These are phyloP conservation scores for Albizia julibrissin DNA, from an alignment of 306 rosid genomes.

Conservation along the genomic window DNA sequence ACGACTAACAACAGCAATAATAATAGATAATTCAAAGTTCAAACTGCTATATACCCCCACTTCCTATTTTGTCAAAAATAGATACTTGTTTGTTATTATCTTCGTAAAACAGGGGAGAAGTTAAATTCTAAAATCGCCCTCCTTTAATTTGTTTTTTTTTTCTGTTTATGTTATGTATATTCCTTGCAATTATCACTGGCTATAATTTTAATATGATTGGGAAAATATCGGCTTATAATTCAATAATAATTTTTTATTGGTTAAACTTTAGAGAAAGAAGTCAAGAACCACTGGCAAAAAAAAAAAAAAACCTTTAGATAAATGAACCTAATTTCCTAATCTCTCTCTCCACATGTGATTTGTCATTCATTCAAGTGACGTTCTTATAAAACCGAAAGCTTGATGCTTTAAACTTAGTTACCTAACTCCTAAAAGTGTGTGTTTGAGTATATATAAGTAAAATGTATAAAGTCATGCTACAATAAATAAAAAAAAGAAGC, in stretches of 20 bases:
- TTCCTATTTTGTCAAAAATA: neutral
- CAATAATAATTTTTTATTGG: neutral
- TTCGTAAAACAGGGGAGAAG: neutral
- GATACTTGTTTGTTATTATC: neutral
- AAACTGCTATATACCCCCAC: slow-evolving; percentile 16
- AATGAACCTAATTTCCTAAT: neutral
- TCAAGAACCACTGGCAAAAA: too few species aligned
- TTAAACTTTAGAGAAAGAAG: too few species aligned
- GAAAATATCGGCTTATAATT: neutral
- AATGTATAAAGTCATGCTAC: neutral
- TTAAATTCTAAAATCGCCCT: slow-evolving; percentile 3
- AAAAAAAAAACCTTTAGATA: too few species aligned
- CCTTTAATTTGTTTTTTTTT: neutral
- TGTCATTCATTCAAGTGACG: neutral
- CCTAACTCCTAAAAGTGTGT: neutral
- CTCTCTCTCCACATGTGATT: neutral
- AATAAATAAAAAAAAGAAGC: neutral
- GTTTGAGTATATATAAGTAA: neutral
- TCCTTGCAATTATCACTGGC: neutral
- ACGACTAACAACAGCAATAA: neutral
- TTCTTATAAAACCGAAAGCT: neutral
- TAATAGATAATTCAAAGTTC: slow-evolving; percentile 2
- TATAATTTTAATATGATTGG: neutral
- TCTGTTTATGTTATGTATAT: neutral
- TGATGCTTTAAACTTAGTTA: neutral